These are phyloP conservation scores for Malassezia restricta DNA, from an alignment of 1,284 basidiomycete species.

Conservation along the genomic window DNA sequence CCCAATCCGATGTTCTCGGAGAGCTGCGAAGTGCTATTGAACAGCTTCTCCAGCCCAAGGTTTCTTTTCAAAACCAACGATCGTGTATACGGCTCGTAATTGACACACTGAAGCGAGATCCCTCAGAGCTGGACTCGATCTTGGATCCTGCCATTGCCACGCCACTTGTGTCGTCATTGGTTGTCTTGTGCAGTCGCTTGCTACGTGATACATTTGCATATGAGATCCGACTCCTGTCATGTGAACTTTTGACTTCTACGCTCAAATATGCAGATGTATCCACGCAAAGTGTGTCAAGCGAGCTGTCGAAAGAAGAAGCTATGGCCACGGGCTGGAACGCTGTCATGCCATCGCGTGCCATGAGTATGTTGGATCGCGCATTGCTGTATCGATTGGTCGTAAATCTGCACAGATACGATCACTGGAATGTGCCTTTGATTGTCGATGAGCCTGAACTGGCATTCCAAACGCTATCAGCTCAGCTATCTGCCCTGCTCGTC, in stretches of 20 bases:
- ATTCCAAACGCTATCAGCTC: conserved; percentile 21
- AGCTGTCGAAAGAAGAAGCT: not conserved
- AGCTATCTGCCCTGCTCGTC: conserved; percentile 33
- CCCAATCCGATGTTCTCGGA: not conserved
- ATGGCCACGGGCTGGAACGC: not conserved
- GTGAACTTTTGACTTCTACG: conserved; percentile 11
- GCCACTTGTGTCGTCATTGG: conserved; percentile 13
- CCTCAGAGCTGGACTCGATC: not conserved
- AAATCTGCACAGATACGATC: conserved; percentile 12
- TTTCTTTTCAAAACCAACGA: not conserved
- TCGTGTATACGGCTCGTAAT: not conserved
- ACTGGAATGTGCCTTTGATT: conserved; percentile 18
- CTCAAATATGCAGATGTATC: conserved; percentile 7
- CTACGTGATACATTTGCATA: conserved; percentile 1
- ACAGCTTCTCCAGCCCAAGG: conserved; percentile 1
- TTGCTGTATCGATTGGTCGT: conserved; percentile 33
- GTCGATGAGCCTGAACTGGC: conserved; percentile 15
- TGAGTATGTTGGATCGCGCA: conserved; percentile 25
- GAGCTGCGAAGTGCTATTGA: conserved; percentile 8
- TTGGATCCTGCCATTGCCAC: conserved; percentile 1
- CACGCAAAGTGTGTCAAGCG: not conserved
- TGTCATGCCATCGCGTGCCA: conserved; percentile 1
- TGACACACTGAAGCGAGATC: conserved; percentile 1
- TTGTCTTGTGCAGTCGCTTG: conserved; percentile 8
- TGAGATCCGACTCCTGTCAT: conserved; percentile 3